These are phyloP conservation scores for Suhomyces atakaporum DNA, from an alignment of 1,139 yeast genomes.

Conservation along the genomic window DNA sequence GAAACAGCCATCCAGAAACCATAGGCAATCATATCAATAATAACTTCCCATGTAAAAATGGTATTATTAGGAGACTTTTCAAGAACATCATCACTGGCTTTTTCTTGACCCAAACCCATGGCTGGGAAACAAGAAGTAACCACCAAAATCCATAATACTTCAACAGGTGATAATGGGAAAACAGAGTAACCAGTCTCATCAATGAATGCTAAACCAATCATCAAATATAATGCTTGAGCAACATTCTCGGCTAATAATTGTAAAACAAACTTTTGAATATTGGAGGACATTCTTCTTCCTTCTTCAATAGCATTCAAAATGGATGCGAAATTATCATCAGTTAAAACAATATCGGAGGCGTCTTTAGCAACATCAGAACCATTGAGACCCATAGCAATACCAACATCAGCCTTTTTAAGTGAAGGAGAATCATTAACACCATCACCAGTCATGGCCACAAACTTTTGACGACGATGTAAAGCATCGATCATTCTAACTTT, in stretches of 20 bases:
- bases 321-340: slow-evolving; percentile 53
- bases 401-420: slow-evolving; percentile 41
- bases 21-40: slow-evolving; percentile 35
- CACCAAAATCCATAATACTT: slow-evolving; percentile 40
- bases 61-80: slow-evolving; percentile 32
- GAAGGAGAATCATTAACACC: slow-evolving; percentile 45
- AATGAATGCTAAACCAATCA: slow-evolving; percentile 39
- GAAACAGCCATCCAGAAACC: slow-evolving; percentile 42
- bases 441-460: slow-evolving; percentile 43
- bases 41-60: slow-evolving; percentile 36
- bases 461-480: slow-evolving; percentile 48
- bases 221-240: slow-evolving; percentile 45
- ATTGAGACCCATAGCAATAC: slow-evolving; percentile 46
- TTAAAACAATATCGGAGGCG: slow-evolving; percentile 58
- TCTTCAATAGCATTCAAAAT: slow-evolving; percentile 55
- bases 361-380: slow-evolving; percentile 61
- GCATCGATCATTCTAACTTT: slow-evolving; percentile 52
- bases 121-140: slow-evolving; percentile 44
- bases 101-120: slow-evolving; percentile 42
- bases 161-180: slow-evolving; percentile 40
- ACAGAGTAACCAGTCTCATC: slow-evolving; percentile 35
- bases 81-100: slow-evolving; percentile 33
- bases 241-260: slow-evolving; percentile 52
- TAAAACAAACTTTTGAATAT: slow-evolving; percentile 50
- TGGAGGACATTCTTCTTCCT: slow-evolving; percentile 50